Percentiles rank a stretch among this genome's conserved stretches.
These are phyloP conservation scores for Friedmanniomyces simplex DNA, from an alignment of 495 filamentous ascomycete genomes.

Conservation along the genomic window DNA sequence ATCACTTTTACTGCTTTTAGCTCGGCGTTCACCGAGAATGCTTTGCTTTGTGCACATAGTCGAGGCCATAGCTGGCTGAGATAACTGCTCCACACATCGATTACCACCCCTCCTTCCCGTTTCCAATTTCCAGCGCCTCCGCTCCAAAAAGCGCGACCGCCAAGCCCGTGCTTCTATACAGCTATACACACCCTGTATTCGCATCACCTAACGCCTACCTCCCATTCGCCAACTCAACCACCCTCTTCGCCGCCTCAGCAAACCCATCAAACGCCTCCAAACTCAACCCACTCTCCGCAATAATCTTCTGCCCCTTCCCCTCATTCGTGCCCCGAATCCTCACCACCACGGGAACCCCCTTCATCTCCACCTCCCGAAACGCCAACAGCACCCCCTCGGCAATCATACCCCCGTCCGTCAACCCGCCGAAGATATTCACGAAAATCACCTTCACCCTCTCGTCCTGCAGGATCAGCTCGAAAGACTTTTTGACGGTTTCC, in stretches of 20 bases:
- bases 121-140: background rate
- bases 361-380: slow-evolving; percentile 43
- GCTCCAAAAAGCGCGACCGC: no score
- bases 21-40: background rate
- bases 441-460: slow-evolving; percentile 62
- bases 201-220: background rate
- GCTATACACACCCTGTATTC: no score
- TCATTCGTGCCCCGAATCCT: slow-evolving; percentile 78
- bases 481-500: slow-evolving; percentile 70
- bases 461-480: slow-evolving; percentile 62
- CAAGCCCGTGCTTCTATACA: no score
- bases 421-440: slow-evolving; percentile 84
- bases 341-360: slow-evolving; percentile 64
- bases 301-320: slow-evolving; percentile 63
- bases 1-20: background rate
- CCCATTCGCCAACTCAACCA: slow-evolving; percentile 51
- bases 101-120: no score
- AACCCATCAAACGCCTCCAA: slow-evolving; percentile 74
- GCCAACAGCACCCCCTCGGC: slow-evolving; percentile 70
- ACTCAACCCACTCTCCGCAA: slow-evolving; percentile 60
- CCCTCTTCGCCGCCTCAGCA: slow-evolving; percentile 66
- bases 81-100: background rate
- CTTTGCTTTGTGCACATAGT: background rate
- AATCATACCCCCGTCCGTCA: slow-evolving; percentile 84
- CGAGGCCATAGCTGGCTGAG: background rate